A percentile compares a stretch with the other conserved stretches of the same genome.
Conservation (phyloP, 2,329 filamentous ascomycete species). For the Decorospora gaudefroyi region DNA sequence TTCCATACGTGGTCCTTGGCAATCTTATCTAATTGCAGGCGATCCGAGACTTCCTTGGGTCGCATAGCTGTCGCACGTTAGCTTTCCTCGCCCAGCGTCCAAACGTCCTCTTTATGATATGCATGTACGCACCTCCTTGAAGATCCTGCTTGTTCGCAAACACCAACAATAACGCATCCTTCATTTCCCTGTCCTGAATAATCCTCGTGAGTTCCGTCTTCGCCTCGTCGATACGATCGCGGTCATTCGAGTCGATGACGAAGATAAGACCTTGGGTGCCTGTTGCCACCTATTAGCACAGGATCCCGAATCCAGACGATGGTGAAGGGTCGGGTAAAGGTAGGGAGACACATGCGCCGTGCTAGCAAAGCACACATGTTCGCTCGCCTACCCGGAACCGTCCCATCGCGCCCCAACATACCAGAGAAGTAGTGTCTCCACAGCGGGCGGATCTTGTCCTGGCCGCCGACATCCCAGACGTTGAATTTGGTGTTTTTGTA, state of each 20-base stretch:
- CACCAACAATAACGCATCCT: conserved; percentile 93
- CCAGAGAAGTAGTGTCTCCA: conserved; percentile 99
- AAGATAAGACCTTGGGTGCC: conserved; percentile 99
- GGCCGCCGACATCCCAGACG: conserved; percentile 99
- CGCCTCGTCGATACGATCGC: conserved; percentile 96
- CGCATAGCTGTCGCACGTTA: conserved; percentile 50
- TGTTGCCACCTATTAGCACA: conserved; percentile 22
- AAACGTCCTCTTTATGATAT: background rate
- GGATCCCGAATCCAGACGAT: background rate
- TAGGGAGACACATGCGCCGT: conserved; percentile 18
- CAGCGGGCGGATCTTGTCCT: conserved; percentile 99
- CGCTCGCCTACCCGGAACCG: conserved; percentile 41
- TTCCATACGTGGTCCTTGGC: conserved; percentile 60
- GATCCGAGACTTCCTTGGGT: conserved; percentile 56
- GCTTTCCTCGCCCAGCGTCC: conserved; percentile 1
- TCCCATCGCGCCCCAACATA: conserved; percentile 50
- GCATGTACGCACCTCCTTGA: conserved; percentile 68
- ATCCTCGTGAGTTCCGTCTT: conserved; percentile 96
- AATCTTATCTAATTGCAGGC: conserved; percentile 55
- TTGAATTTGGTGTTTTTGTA: conserved; percentile 99
- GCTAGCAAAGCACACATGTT: conserved; percentile 18
- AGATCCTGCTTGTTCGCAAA: conserved; percentile 99
- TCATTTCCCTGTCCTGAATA: conserved; percentile 98
- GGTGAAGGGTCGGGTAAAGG: background rate
- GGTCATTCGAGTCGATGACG: conserved; percentile 98